Evolutionary conservation across 2,329 filamentous ascomycete species (phyloP).

Genomic region (Mycosphaerella arachidis): DNA sequence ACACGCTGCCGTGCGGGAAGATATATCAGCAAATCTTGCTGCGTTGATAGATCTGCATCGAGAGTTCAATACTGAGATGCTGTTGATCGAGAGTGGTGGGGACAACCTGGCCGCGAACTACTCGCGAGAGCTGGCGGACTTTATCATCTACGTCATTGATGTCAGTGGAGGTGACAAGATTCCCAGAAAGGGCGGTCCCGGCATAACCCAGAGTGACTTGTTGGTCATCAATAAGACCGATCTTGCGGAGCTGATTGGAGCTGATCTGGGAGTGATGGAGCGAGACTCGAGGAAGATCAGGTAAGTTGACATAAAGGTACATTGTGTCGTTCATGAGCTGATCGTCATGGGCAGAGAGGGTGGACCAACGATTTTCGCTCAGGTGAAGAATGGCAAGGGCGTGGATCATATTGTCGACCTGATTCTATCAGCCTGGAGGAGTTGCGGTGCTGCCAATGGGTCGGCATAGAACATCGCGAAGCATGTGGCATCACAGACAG

Average conservation of each 20-base stretch:
- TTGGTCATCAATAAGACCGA: slow-evolving; percentile 97
- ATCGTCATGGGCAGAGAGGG: slow-evolving; percentile 59
- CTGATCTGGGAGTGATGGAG: slow-evolving; percentile 91
- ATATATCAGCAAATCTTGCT: slow-evolving; percentile 89
- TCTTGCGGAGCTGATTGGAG: slow-evolving; percentile 81
- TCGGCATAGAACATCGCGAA: slow-evolving; percentile 18
- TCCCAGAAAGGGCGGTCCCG: slow-evolving; percentile 89
- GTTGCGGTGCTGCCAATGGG: slow-evolving; percentile 62
- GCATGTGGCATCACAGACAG: not conserved
- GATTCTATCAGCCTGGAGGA: slow-evolving; percentile 88
- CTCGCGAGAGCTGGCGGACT: slow-evolving; percentile 88
- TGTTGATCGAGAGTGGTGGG: slow-evolving; percentile 92
- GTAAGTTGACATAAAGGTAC: slow-evolving; percentile 18
- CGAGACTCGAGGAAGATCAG: slow-evolving; percentile 84
- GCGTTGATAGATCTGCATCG: slow-evolving; percentile 84
- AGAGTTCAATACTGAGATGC: slow-evolving; percentile 72
- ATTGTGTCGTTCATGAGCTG: not conserved
- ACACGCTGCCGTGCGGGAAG: slow-evolving; percentile 93
- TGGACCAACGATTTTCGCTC: slow-evolving; percentile 90
- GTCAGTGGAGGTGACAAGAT: slow-evolving; percentile 96
- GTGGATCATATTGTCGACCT: slow-evolving; percentile 83
- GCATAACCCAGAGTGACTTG: slow-evolving; percentile 93
- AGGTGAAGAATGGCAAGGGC: slow-evolving; percentile 88
- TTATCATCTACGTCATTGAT: slow-evolving; percentile 98
- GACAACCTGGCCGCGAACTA: slow-evolving; percentile 98